phyloP scores from a whole-genome alignment of 371 early-diverging fungal genomes.

The Mucor irregularis region DNA sequence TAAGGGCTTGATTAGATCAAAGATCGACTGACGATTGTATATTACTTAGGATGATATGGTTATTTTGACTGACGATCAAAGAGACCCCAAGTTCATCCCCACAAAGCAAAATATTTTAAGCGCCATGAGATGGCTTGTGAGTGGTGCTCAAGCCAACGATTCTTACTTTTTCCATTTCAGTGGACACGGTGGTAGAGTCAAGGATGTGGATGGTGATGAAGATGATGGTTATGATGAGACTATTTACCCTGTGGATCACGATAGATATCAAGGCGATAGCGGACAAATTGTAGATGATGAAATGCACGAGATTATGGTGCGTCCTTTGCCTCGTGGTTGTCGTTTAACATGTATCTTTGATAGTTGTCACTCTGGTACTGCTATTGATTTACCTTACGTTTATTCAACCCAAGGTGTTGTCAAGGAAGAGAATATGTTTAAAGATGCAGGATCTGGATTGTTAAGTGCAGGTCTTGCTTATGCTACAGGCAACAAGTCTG shows the following conservation, averaged over 20 bases:
- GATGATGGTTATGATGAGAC: constrained; percentile 74
- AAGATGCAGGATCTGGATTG: constrained; percentile 48
- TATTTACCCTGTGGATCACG: constrained; percentile 83
- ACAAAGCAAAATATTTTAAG: constrained; percentile 82
- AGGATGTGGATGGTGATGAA: constrained; percentile 82
- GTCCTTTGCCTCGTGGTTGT: constrained; percentile 79
- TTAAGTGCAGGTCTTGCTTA: constrained; percentile 56
- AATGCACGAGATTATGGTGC: constrained; percentile 83
- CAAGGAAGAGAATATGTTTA: constrained; percentile 51
- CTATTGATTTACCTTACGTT: constrained; percentile 84
- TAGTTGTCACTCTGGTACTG: constrained; percentile 86
- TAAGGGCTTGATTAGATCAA: too few relatives aligned
- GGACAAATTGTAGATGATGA: constrained; percentile 91
- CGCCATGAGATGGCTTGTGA: constrained; percentile 91
- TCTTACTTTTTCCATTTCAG: constrained; percentile 88
- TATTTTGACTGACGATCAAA: constrained; percentile 87
- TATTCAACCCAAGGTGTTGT: constrained; percentile 74
- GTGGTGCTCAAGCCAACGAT: constrained; percentile 80
- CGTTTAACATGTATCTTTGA: constrained; percentile 87
- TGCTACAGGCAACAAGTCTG: constrained; percentile 42
- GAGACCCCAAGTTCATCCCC: constrained; percentile 66
- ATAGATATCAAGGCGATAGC: constrained; percentile 19
- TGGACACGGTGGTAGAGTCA: constrained; percentile 84
- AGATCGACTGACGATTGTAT: not conserved
- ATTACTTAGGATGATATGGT: constrained; percentile 65